Evolutionary conservation across 1,139 yeast genomes (phyloP), one percentile per base, ranked within the genome.

Genomic region (Pichia sp.): DNA sequence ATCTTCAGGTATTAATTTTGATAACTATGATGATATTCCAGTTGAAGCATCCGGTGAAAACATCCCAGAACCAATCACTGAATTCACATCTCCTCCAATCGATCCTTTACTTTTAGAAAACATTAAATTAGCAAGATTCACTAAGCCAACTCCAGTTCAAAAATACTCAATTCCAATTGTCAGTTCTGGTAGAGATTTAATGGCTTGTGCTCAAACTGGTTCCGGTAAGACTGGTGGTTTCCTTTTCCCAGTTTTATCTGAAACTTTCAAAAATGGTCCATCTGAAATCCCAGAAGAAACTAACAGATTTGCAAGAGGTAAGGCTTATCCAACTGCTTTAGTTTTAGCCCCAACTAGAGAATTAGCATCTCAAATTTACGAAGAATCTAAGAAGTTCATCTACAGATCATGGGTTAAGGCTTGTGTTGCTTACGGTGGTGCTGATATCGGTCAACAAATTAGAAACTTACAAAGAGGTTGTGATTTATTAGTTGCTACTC

Each of bases 121-220:
- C 74, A 87, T 94, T 59, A 75, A 75, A 57, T 75, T 85, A 58
- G 94, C 98, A 41, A 83, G 96, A 70, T 94, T 93, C 77, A 81
- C 86, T 56, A 89, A 79, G 71, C 99, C 99, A 63, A 93, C 99
- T 37, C 99, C 99, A 45, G 99, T 93, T 50, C 99, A 93, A 71
- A 93, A 93, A 73, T 93, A 93, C 77, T 93, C 99, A 43, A 89
- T 93, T 58, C 99, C 99, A 57, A 93, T 94, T 62, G 96, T 94
- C 58, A 90, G 96, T 52, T 83, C 76, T 46, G 96, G 96, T 62
- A 85, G 99, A 75, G 99, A 93, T 72, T 83, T 93, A 73, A 93
- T 93, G 99, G 99, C 99, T 40, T 93, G 99, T 83, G 99, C 99
- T 55, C 99, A 93, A 77, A 93, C 99, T 61, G 98, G 94, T 87